Evolutionary conservation across 495 filamentous ascomycete genomes (phyloP), one percentile per base, ranked within the genome.

Genomic region (Lepidopterella palustris): DNA sequence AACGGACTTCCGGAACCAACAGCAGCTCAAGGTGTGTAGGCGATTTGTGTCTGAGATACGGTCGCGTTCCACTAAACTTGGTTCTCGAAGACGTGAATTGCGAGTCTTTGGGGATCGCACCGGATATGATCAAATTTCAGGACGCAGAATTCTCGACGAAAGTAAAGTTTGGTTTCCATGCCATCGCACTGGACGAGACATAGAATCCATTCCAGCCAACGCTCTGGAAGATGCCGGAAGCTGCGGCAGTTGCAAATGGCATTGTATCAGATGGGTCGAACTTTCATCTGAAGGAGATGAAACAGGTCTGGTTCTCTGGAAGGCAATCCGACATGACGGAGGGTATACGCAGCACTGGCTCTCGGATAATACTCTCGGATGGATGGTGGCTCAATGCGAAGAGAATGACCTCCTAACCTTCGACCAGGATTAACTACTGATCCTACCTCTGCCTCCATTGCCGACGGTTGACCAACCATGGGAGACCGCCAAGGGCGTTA

Each of bases 221-320:
- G 51, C 15, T 60, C 26, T 60, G 58, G 58, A 13, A 50, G 56
- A 42, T 40, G 56, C 42, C 32, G 15, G 29, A 35, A 29, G 31
- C 32, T n/a, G 20, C 54, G n/a, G 5, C 53, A 27, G 9, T 13
- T 13, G 31, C 31, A 28, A 48, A 59, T 28, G 35, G 25, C 21
- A 26, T 9, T 15, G 47, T 15, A n/a, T 24, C 45, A 23, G 45
- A 53, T 40, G 26, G 45, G 45, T 21, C 25, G 50, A 53, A 13
- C 26, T 29, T 40, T 13, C 23, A 24, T 8, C 26, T 50, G 47
- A 24, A 27, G 47, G 47, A 50, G 26, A 24, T 60, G 50, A 55
- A 40, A 27, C 58, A 60, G 31, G 53, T 58, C 11, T 60, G 58
- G 58, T 60, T 60, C 40, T 51, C 58, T 1, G 58, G 58, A 4